Percentiles rank a stretch among this genome's conserved stretches.
Evolutionary conservation across 2,329 filamentous ascomycete species (phyloP).

Genomic region (Polytolypa hystricis): DNA sequence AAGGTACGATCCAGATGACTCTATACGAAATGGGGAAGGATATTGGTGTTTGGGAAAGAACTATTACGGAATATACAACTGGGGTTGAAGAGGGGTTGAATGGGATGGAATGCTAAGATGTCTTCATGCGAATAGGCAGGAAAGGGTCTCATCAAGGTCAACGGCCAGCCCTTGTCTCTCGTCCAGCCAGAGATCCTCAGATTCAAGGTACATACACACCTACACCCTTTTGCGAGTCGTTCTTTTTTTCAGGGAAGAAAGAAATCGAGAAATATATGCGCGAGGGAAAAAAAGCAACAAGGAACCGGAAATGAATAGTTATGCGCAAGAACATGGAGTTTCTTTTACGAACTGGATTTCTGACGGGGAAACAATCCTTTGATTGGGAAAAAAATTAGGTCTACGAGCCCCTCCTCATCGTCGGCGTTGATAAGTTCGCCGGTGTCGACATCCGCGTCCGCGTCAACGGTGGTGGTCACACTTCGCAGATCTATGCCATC

Average conservation of each 20-base stretch:
- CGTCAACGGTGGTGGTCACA: conserved; percentile 94
- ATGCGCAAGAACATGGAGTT: too few species aligned
- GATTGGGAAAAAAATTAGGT: conserved; percentile 44
- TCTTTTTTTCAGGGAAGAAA: neutral
- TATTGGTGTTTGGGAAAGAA: neutral
- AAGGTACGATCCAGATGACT: conserved; percentile 49
- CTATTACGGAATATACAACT: neutral
- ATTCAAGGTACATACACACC: conserved; percentile 63
- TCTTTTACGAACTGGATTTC: neutral
- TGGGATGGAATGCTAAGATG: conserved; percentile 14
- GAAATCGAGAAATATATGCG: conserved; percentile 1
- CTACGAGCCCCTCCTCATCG: conserved; percentile 96
- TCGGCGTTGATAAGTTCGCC: conserved; percentile 95
- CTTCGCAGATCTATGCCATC: conserved; percentile 94
- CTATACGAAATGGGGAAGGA: conserved; percentile 7
- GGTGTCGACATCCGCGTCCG: conserved; percentile 95
- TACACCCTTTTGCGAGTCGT: neutral
- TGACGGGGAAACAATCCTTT: neutral
- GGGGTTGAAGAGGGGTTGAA: neutral
- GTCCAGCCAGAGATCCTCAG: conserved; percentile 94
- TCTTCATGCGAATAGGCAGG: conserved; percentile 52
- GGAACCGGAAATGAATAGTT: too few species aligned
- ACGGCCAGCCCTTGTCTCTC: conserved; percentile 88
- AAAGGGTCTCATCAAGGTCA: conserved; percentile 95
- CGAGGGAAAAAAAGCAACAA: conserved; percentile 3